A percentile compares a stretch with the other conserved stretches of the same genome.
Evolutionary conservation across 352 stramenopile genomes (phyloP).

Genomic region (Pythium aristosporum): DNA sequence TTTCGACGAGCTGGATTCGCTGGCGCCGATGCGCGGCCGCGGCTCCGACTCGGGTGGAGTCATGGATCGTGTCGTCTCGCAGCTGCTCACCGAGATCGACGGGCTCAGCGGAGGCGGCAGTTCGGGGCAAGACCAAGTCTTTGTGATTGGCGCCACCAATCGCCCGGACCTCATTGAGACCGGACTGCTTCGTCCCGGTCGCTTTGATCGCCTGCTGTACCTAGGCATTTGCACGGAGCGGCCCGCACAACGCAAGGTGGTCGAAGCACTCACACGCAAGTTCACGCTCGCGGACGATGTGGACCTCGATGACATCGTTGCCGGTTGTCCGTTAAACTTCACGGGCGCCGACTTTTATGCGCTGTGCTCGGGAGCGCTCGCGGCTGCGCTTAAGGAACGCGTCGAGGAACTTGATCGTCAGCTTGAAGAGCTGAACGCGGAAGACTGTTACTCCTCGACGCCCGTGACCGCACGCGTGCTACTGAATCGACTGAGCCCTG

Average conservation of each 20-base stretch:
- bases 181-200: slow-evolving; percentile 91
- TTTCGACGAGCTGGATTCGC: slow-evolving; percentile 93
- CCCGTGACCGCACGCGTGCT: slow-evolving; percentile 69
- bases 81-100: slow-evolving; percentile 95
- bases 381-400: slow-evolving; percentile 75
- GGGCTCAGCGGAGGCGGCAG: slow-evolving; percentile 65
- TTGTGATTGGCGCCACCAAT: slow-evolving; percentile 97
- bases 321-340: slow-evolving; percentile 66
- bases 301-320: slow-evolving; percentile 60
- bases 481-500: slow-evolving; percentile 53
- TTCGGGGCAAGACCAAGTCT: slow-evolving; percentile 81
- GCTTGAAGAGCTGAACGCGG: slow-evolving; percentile 66
- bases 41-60: slow-evolving; percentile 89
- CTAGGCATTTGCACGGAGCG: slow-evolving; percentile 80
- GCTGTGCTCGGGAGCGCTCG: slow-evolving; percentile 72
- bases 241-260: slow-evolving; percentile 73
- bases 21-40: slow-evolving; percentile 86
- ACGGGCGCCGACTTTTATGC: slow-evolving; percentile 86
- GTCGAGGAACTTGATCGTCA: slow-evolving; percentile 62
- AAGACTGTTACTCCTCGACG: slow-evolving; percentile 80
- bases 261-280: slow-evolving; percentile 82
- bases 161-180: slow-evolving; percentile 96
- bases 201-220: slow-evolving; percentile 84
- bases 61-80: slow-evolving; percentile 96
- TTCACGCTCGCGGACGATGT: slow-evolving; percentile 64